Evolutionary conservation across 2,329 filamentous ascomycete genomes (phyloP).

Genomic region (Epichloe elymi): DNA sequence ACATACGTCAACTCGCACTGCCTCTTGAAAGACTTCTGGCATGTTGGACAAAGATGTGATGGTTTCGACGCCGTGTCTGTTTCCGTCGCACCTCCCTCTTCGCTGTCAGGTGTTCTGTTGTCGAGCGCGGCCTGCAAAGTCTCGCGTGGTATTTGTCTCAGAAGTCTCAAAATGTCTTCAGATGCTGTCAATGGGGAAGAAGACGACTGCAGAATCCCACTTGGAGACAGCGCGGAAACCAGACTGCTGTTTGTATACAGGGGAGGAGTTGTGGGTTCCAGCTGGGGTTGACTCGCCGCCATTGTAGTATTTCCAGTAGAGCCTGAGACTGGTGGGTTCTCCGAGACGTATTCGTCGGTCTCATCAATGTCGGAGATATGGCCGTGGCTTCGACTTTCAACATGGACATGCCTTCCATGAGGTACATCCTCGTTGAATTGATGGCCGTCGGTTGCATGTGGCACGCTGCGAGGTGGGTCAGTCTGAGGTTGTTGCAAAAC

Average conservation of each 20-base stretch:
- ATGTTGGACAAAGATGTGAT: conserved; percentile 22
- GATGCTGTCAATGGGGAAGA: not conserved
- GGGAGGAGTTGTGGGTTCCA: not conserved
- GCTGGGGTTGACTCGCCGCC: not conserved
- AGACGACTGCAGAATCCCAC: not conserved
- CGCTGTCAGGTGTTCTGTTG: not conserved
- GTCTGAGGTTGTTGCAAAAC: not conserved
- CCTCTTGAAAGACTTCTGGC: conserved; percentile 33
- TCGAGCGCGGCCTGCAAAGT: conserved; percentile 1
- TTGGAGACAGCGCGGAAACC: no score
- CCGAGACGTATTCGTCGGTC: not conserved
- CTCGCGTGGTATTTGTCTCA: not conserved
- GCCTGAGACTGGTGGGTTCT: not conserved
- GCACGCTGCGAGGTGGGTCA: not conserved
- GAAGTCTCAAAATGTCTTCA: not conserved
- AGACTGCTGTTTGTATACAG: not conserved
- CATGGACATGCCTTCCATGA: not conserved
- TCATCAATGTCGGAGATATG: not conserved
- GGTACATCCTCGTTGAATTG: not conserved
- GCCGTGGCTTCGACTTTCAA: not conserved
- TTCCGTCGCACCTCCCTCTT: conserved; percentile 4
- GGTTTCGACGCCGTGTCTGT: not conserved
- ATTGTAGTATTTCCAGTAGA: not conserved
- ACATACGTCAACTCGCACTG: conserved; percentile 46
- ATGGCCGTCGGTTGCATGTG: not conserved